Base-by-base conservation (phyloP, 169 alveolate genomes). In the Cryptosporidium felis region DNA sequence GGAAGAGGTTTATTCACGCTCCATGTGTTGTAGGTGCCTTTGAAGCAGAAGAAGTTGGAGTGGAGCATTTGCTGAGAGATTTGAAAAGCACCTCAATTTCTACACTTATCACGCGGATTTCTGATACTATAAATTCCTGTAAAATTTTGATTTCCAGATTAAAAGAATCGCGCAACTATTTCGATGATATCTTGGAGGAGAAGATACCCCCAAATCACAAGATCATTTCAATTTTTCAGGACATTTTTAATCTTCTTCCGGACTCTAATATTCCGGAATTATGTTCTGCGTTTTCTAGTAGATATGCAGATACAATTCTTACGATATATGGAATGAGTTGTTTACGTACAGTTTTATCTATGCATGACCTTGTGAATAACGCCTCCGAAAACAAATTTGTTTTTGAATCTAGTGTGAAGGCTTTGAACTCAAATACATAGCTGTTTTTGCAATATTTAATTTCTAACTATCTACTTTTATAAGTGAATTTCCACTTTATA, bases 11-110 rank as follows among this genome's bases (percentile, higher is more conserved):
- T 82, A 95, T 95, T 18, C 98, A 97, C 81, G 92, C 95, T 28
- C 97, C 98, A 9, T 92, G 96, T 12, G 91, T 96, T 18, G 96
- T 97, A 89, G 99, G 98, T 42, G 99, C 99, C n/a, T 92, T 94
- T 45, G 99, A 97, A 88, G 99, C 99, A 8, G 99, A 98, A 88
- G 98, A 98, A 82, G 99, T 98, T 4, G 99, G 99, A 16, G 98
- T 98, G 40, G 99, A 98, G 90, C 99, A 97, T 89, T 92, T 98
- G 16, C 93, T 98, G 59, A 95, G 99, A 79, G 99, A 98, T 89
- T 90, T 97, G 59, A 97, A 97, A 80, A 97, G 97, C 81, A 95
- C 96, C 0, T 95, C 99, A 65, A 92, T 96, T 8, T 96, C 98
- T 14, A 94, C 98, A 14, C 90, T 96, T 23, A 95, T 98, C 32